A percentile compares a stretch with the other conserved stretches of the same genome.
phyloP scores from a whole-genome alignment of 2,329 filamentous ascomycete genomes.

The Achaetomium macrosporum region DNA sequence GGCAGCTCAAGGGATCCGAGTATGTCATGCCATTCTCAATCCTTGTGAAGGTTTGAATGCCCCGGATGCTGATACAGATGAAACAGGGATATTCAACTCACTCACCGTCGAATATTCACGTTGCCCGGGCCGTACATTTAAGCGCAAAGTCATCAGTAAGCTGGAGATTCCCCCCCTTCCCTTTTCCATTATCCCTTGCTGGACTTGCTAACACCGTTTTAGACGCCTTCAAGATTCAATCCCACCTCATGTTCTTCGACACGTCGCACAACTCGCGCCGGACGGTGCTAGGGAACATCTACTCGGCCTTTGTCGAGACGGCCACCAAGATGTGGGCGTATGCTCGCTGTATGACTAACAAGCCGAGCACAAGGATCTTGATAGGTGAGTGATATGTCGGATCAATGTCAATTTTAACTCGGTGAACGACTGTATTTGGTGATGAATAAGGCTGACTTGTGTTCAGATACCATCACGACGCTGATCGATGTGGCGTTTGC shows the following conservation, averaged over 20 bases:
- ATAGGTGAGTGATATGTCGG: slow-evolving; percentile 47
- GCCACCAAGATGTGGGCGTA: slow-evolving; percentile 70
- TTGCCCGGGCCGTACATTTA: slow-evolving; percentile 69
- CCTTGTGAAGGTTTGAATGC: not conserved
- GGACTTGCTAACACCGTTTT: not conserved
- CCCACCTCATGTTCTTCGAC: slow-evolving; percentile 79
- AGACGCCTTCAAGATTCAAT: slow-evolving; percentile 75
- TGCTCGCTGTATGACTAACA: slow-evolving; percentile 54
- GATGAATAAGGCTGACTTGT: not conserved
- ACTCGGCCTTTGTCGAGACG: slow-evolving; percentile 68
- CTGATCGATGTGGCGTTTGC: slow-evolving; percentile 59
- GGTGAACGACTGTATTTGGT: not conserved
- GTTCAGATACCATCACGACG: slow-evolving; percentile 56
- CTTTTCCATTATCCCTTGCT: not conserved
- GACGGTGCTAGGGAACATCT: slow-evolving; percentile 69
- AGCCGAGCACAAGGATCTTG: slow-evolving; percentile 55
- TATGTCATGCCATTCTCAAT: slow-evolving; percentile 32
- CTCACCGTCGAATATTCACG: slow-evolving; percentile 74
- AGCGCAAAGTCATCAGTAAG: slow-evolving; percentile 69
- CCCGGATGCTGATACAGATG: slow-evolving; percentile 18
- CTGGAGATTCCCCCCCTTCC: slow-evolving; percentile 3
- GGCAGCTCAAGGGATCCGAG: slow-evolving; percentile 45
- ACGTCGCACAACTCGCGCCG: slow-evolving; percentile 65
- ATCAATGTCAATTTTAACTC: not conserved
- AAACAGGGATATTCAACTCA: slow-evolving; percentile 56